Base-by-base conservation (phyloP, 176 grass and related monocot species). In the Pontederia paniculata region DNA sequence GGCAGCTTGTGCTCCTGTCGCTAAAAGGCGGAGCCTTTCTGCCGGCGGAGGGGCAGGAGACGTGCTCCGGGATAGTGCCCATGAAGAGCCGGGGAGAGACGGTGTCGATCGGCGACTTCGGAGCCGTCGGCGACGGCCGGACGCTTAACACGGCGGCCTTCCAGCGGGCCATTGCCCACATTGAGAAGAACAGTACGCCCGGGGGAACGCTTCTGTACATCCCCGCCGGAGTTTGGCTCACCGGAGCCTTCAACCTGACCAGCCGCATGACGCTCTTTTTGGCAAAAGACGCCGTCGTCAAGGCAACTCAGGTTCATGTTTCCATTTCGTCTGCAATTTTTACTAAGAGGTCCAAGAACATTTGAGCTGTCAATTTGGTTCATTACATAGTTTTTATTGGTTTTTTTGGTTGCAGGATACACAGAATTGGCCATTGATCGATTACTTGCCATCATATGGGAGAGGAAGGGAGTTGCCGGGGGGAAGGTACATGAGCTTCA, bases 391-490 rank as follows among this genome's bases (percentile, higher is more conserved):
- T 14, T 12, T 23, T 8, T 11, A 0, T 23, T 23, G 9, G n/a
- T 63, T 48, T 15, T 11, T 17, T 63, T 16, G 41, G 50, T 46
- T 63, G 52, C 74, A 97, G 91, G 83, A 90, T 66, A 73, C 74
- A 10, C 58, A 65, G 42, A 97, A 71, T 62, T 97, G 91, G 91
- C 86, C 86, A 6, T 67, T 97, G 61, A 66, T 97, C 12, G 86
- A 97, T 21, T 77, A 80, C 31, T 42, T 88, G 76, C 91, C 91
- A 5, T 97, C 91, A 13, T 97, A 97, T 14, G 91, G 91, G 55
- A 81, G 86, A 84, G 91, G 86, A 0, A 76, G 91, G 1, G 86
- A 97, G 64, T 63, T 84, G 31, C 91, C 91, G 0, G 91, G 91
- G 2, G 77, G 72, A 23, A 83, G 91, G 77, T 97, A 97, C 67